Base-by-base conservation (phyloP, 345 rosid genomes). In the Gossypium ekmanianum region DNA sequence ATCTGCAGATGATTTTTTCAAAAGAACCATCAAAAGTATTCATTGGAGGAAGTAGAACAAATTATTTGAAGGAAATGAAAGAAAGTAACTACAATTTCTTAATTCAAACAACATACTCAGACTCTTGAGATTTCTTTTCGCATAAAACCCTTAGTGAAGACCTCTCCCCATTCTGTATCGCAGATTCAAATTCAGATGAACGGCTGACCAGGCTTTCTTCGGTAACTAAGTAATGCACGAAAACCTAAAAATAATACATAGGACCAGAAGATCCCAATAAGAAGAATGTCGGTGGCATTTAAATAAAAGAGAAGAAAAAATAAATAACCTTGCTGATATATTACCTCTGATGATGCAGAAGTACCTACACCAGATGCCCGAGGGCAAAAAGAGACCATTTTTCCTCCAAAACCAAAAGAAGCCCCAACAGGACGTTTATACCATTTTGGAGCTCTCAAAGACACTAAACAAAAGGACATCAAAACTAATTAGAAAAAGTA, bases 371-470 rank as follows among this genome's bases (percentile, higher is more conserved):
- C 43, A 70, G 90, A 78, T 79, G 83, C 27, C 81, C 52, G 81
- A 6, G 93, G 82, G 59, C 76, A 85, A 87, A 90, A 96, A 1
- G 98, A 90, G 59, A 96, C 91, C 81, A 96, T 88, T 88, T 93
- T 91, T 79, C 99, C 99, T 65, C 99, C 97, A 87, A 96, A 93
- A 68, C 97, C 99, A 90, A 93, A 95, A 73, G 98, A 93, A 41
- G 86, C 93, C 71, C 98, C 99, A 73, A 84, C 97, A 12, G 97
- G 92, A 61, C 98, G 87, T 79, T 88, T 91, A 70, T 85, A 91
- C 99, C 99, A 95, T 83, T 93, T 93, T 79, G 99, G 99, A 77
- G 99, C 99, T 85, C 84, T 87, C 59, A 93, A 45, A 67, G 93
- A 81, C 70, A 81, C 97, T 88, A 85, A 77, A 75, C 14, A 27